Conservation (phyloP, 345 rosid species). For the Arabidopsis suecica region DNA sequence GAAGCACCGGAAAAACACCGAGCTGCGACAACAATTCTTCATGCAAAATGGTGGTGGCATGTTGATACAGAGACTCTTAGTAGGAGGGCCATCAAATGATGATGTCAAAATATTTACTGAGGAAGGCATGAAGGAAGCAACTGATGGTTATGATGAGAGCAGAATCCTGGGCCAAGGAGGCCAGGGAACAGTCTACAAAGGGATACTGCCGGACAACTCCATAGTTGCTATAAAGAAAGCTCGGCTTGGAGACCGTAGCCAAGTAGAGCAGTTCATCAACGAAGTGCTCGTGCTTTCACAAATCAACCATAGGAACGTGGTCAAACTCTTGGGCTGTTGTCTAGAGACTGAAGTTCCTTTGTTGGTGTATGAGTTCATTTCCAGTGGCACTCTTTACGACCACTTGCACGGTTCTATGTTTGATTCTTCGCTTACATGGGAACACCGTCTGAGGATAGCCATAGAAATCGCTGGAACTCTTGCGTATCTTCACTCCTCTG, state of each 20-base stretch:
- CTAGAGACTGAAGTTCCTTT: constrained; percentile 51
- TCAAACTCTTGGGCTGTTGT: constrained; percentile 50
- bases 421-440: constrained; percentile 38
- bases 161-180: constrained; percentile 45
- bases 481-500: constrained; percentile 48
- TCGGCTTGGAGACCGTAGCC: constrained; percentile 41
- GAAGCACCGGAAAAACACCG: constrained; percentile 1
- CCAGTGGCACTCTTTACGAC: constrained; percentile 40
- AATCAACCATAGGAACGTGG: constrained; percentile 51
- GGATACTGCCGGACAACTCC: constrained; percentile 34
- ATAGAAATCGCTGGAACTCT: constrained; percentile 47
- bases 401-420: constrained; percentile 32
- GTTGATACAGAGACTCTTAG: constrained; percentile 13
- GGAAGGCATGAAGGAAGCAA: constrained; percentile 43
- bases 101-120: constrained; percentile 39
- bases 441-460: constrained; percentile 44
- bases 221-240: constrained; percentile 48
- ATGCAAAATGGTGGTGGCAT: constrained; percentile 12
- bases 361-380: constrained; percentile 47
- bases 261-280: constrained; percentile 48
- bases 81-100: constrained; percentile 18
- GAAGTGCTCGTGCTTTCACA: constrained; percentile 51
- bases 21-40: constrained; percentile 35
- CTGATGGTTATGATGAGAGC: constrained; percentile 34
- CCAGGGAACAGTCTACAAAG: constrained; percentile 50